phyloP scores from a whole-genome alignment of 192 early-diverging fungal species.

The Rhizoclosmatium globosum region DNA sequence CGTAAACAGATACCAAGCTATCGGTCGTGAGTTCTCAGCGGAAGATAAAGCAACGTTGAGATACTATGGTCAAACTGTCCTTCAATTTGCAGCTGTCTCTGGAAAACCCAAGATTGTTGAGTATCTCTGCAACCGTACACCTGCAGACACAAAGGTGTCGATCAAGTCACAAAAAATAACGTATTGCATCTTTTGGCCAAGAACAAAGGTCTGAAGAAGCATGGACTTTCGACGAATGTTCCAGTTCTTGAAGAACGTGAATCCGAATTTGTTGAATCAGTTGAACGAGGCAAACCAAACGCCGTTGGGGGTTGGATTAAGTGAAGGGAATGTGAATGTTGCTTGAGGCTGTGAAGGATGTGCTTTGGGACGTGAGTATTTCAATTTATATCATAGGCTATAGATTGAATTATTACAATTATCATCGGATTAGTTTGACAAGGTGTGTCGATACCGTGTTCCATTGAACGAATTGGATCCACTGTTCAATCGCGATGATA shows the following conservation, averaged over 20 bases:
- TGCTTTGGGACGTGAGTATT: slow-evolving; percentile 22
- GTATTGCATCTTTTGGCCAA: slow-evolving; percentile 40
- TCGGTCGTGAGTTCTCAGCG: too few relatives aligned
- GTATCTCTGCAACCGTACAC: too few relatives aligned
- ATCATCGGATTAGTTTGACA: background rate
- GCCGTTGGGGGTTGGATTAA: slow-evolving; percentile 20
- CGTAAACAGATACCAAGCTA: too few relatives aligned
- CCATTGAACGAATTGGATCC: slow-evolving; percentile 10
- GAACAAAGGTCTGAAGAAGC: slow-evolving; percentile 17
- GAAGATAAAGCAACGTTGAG: too few relatives aligned
- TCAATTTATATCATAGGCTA: background rate
- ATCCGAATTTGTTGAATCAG: background rate
- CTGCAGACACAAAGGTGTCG: background rate
- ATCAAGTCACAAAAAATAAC: slow-evolving; percentile 26
- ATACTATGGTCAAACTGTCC: slow-evolving; percentile 22
- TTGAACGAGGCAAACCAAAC: slow-evolving; percentile 4
- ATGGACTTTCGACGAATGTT: background rate
- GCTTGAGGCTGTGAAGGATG: slow-evolving; percentile 24
- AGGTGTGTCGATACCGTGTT: background rate
- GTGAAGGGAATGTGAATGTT: background rate
- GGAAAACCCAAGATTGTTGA: background rate
- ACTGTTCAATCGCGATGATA: background rate
- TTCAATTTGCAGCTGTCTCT: slow-evolving; percentile 16
- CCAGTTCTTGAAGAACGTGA: background rate
- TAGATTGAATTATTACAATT: too few relatives aligned